These are phyloP conservation scores for Penicillium sp. DNA, from an alignment of 2,329 filamentous ascomycete genomes.

Conservation along the genomic window DNA sequence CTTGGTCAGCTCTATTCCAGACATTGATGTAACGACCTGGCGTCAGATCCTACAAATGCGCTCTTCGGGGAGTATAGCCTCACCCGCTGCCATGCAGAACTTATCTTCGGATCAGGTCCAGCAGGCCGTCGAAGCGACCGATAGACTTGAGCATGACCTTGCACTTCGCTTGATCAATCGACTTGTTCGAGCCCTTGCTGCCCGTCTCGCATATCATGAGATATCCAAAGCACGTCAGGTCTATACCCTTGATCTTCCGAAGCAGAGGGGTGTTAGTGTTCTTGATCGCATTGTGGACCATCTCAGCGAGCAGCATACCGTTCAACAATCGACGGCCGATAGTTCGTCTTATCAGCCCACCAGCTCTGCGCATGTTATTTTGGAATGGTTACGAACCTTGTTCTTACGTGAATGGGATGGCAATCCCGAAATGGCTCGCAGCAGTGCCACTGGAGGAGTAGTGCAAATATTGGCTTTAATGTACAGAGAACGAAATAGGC, in stretches of 20 bases:
- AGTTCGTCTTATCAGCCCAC: slow-evolving; percentile 16
- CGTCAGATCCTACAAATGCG: slow-evolving; percentile 44
- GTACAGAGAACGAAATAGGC: slow-evolving; percentile 67
- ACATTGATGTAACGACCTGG: slow-evolving; percentile 38
- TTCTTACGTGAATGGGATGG: slow-evolving; percentile 82
- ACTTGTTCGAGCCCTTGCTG: slow-evolving; percentile 50
- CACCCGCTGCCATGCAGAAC: slow-evolving; percentile 38
- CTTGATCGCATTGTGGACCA: slow-evolving; percentile 39
- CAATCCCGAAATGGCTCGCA: slow-evolving; percentile 65
- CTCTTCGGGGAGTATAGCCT: slow-evolving; percentile 38
- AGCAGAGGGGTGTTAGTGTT: slow-evolving; percentile 31
- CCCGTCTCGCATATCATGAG: slow-evolving; percentile 51
- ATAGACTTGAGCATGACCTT: slow-evolving; percentile 53
- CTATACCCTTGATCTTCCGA: slow-evolving; percentile 28
- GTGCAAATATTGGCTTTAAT: slow-evolving; percentile 71
- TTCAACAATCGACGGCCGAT: slow-evolving; percentile 8
- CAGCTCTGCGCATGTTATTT: slow-evolving; percentile 34
- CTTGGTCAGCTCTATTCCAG: slow-evolving; percentile 39
- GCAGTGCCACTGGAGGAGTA: slow-evolving; percentile 73
- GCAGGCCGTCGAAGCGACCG: slow-evolving; percentile 36
- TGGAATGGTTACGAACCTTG: slow-evolving; percentile 59
- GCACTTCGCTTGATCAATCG: slow-evolving; percentile 52
- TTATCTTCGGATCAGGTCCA: slow-evolving; percentile 28
- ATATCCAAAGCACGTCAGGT: slow-evolving; percentile 42
- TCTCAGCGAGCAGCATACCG: slow-evolving; percentile 31